These are phyloP conservation scores for Alternaria triticina DNA, from an alignment of 2,329 filamentous ascomycete genomes.

Conservation along the genomic window DNA sequence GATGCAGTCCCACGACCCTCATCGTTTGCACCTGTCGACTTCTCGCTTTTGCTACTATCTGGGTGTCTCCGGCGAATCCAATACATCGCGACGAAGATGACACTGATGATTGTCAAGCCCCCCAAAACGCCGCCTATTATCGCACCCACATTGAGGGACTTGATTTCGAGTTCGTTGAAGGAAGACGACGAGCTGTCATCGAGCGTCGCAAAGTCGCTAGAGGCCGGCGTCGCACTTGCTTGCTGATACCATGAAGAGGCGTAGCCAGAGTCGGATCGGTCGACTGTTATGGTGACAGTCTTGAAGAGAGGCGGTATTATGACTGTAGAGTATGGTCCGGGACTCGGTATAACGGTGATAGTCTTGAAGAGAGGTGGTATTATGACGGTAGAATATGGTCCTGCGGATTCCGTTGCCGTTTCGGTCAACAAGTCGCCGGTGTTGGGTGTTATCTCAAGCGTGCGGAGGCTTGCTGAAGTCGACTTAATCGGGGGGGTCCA, in stretches of 20 bases:
- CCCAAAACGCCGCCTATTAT: not conserved
- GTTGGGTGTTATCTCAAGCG: not conserved
- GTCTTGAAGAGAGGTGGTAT: no score
- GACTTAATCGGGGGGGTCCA: no score
- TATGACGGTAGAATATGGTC: not conserved
- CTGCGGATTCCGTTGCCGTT: no score
- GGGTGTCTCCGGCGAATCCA: not conserved
- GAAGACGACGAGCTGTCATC: not conserved
- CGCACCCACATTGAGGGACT: not conserved
- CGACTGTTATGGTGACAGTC: not conserved
- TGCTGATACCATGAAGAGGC: fast-evolving
- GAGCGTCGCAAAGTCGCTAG: fast-evolving
- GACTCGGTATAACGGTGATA: no score
- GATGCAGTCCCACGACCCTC: not conserved
- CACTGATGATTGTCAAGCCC: not conserved
- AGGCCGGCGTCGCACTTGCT: not conserved
- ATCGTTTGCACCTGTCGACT: not conserved
- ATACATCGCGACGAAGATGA: not conserved
- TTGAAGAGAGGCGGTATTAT: not conserved
- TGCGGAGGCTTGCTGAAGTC: not conserved
- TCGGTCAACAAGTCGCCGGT: not conserved
- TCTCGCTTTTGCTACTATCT: not conserved
- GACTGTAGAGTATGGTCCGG: not conserved
- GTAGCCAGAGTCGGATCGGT: not conserved
- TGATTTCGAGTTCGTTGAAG: fast-evolving